Evolutionary conservation across 2,329 filamentous ascomycete genomes (phyloP).

Genomic region (Sporothrix euskadiensis): DNA sequence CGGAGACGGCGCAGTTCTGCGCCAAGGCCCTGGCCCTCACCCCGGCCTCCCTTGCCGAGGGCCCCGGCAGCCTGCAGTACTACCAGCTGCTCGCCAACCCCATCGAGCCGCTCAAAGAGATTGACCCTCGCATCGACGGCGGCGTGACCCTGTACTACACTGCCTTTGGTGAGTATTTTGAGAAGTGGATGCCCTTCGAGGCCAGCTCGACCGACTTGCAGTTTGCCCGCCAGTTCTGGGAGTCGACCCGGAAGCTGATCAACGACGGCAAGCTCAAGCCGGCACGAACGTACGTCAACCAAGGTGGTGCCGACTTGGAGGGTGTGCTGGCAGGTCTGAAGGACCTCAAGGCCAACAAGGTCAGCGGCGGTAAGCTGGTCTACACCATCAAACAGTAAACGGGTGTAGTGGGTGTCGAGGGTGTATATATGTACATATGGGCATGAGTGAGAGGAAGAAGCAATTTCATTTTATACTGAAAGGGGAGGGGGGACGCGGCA

Average conservation of each 20-base stretch:
- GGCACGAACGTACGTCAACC: slow-evolving; percentile 36
- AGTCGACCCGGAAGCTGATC: slow-evolving; percentile 38
- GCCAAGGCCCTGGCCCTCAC: slow-evolving; percentile 33
- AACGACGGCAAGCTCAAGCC: slow-evolving; percentile 41
- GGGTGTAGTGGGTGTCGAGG: background rate
- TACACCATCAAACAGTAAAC: slow-evolving; percentile 34
- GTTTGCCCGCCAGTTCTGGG: slow-evolving; percentile 42
- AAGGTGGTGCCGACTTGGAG: slow-evolving; percentile 38
- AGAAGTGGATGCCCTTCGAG: slow-evolving; percentile 28
- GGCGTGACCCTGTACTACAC: slow-evolving; percentile 40
- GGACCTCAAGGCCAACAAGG: slow-evolving; percentile 38
- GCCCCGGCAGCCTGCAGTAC: slow-evolving; percentile 26
- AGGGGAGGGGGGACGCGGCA: background rate
- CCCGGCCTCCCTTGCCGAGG: background rate
- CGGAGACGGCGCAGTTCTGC: slow-evolving; percentile 38
- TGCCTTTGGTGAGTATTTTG: slow-evolving; percentile 39
- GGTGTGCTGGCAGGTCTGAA: slow-evolving; percentile 39
- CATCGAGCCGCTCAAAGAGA: slow-evolving; percentile 46
- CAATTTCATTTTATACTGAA: background rate
- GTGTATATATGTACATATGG: background rate
- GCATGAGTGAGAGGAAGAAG: background rate
- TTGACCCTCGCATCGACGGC: slow-evolving; percentile 41
- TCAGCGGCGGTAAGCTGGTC: slow-evolving; percentile 46
- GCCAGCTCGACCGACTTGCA: slow-evolving; percentile 36
- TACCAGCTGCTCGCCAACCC: slow-evolving; percentile 27